Conservation (phyloP, 192 early-diverging fungal species). For the Haplosporangium gracile region DNA sequence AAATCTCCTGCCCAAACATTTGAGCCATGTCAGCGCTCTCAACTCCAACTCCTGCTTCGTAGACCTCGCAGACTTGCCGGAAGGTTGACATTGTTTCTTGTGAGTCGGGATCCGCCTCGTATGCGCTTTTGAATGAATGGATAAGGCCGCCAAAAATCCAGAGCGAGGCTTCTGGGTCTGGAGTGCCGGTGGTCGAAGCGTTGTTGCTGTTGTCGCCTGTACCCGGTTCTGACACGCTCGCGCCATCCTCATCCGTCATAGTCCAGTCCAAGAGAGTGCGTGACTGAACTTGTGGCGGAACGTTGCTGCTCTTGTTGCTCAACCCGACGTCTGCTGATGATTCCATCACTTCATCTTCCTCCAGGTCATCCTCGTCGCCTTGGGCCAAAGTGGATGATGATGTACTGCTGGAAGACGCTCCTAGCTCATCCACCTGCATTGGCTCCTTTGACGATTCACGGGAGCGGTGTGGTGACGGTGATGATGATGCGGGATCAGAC, state of each 20-base stretch:
- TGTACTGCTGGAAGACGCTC: background rate
- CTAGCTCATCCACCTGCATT: constrained; percentile 27
- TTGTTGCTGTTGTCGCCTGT: constrained; percentile 5
- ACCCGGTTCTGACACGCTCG: background rate
- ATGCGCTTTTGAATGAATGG: constrained; percentile 50
- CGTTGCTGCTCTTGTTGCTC: constrained; percentile 35
- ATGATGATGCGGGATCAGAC: background rate
- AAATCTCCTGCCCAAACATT: constrained; percentile 62
- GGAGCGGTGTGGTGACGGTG: constrained; percentile 18
- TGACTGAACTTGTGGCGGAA: background rate
- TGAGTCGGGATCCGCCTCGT: constrained; percentile 21
- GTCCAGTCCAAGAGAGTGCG: constrained; percentile 37
- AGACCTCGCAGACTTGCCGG: constrained; percentile 61
- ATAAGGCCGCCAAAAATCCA: constrained; percentile 68
- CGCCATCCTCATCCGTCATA: constrained; percentile 9
- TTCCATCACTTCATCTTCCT: constrained; percentile 52
- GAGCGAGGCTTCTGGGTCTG: constrained; percentile 57
- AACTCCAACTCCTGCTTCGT: constrained; percentile 57
- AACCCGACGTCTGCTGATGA: constrained; percentile 5
- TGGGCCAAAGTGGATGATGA: background rate
- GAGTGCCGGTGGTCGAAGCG: constrained; percentile 14
- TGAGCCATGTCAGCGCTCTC: constrained; percentile 47
- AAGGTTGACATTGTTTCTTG: constrained; percentile 60
- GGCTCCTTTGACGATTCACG: constrained; percentile 49
- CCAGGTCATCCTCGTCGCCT: constrained; percentile 17